Evolutionary conservation across 495 filamentous ascomycete genomes (phyloP), one percentile per base, ranked within the genome.

Genomic region (Aspergillus nidulans): DNA sequence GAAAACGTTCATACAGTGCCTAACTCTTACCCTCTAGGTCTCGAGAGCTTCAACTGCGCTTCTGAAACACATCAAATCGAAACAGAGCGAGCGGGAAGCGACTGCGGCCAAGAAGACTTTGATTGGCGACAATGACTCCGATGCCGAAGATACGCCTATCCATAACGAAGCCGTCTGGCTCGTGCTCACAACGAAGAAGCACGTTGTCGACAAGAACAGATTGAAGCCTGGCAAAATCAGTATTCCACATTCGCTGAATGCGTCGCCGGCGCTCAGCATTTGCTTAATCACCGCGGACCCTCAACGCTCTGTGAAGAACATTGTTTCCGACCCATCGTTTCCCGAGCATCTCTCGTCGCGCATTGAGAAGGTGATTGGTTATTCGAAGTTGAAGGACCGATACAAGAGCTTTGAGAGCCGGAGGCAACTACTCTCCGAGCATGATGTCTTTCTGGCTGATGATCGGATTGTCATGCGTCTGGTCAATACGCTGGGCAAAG

Each of bases 371-470:
- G 85, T 97, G 23, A 87, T 98, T 59, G 87, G 88, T 58, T 73
- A 91, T 63, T 75, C 76, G 56, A 96, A 98, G 65, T 78, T 98
- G 42, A 86, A 87, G 73, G 77, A 83, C 40, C 91, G 91, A 67
- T 97, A 88, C 80, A 85, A 88, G 71, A 76, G 85, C 44, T 97
- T 87, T 71, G 94, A 98, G 76, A 83, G 79, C 49, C 86, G 87
- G 64, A 80, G 94, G 42, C 89, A 92, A 67, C 78, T 98, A n/a
- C 78, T 85, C 46, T 75, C 81, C 44, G 89, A 95, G 57, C 87
- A 96, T 71, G 88, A 91, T 66, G 71, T 96, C 39, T 96, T 97
- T 75, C 76, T 97, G 24, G 90, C 85, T 24, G 91, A 97, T 67
- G 87, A 92, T 62, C 77, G 90, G 19, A 85, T 96, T 53, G 76